Conservation (phyloP, 768 basidiomycete species). For the Sporobolomyces roseus region DNA sequence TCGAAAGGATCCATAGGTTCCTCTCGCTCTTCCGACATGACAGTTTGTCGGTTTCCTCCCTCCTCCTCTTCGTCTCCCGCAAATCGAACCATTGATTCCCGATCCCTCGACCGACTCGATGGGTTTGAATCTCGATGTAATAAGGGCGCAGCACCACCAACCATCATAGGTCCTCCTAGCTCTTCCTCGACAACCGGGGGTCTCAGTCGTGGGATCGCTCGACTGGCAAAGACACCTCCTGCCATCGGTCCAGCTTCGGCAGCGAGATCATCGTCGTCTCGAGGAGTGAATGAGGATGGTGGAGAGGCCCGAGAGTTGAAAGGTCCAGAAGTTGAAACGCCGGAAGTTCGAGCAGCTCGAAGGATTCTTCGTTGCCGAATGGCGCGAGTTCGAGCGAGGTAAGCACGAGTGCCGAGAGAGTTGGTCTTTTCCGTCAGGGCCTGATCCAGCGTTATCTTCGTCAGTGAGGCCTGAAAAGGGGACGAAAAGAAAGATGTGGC, state of each 20-base stretch:
- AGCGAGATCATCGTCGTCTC: not conserved
- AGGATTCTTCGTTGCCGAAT: slow-evolving; percentile 20
- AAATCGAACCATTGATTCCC: slow-evolving; percentile 2
- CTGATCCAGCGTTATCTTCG: too few relatives aligned
- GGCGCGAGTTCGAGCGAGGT: slow-evolving; percentile 23
- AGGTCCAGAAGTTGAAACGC: slow-evolving; percentile 1
- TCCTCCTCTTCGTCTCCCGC: not conserved
- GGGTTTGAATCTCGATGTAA: slow-evolving; percentile 5
- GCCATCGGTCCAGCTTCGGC: slow-evolving; percentile 6
- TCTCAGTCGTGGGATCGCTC: slow-evolving; percentile 1
- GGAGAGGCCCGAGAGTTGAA: slow-evolving; percentile 16
- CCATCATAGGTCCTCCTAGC: slow-evolving; percentile 17
- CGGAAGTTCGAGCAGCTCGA: not conserved
- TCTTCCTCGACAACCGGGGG: slow-evolving; percentile 12
- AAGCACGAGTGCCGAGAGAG: slow-evolving; percentile 38
- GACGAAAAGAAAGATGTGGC: slow-evolving; percentile 52
- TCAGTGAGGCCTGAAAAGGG: not conserved
- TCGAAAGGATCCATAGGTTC: slow-evolving; percentile 23
- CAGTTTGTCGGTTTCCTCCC: not conserved
- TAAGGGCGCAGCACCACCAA: not conserved
- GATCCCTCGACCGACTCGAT: slow-evolving; percentile 11
- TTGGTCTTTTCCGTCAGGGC: slow-evolving; percentile 34
- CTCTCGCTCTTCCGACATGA: slow-evolving; percentile 1
- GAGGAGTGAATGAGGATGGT: slow-evolving; percentile 10
- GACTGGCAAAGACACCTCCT: slow-evolving; percentile 22